Evolutionary conservation across 805 yeast genomes (phyloP), one percentile per base, ranked within the genome.

Genomic region (Zygotorulaspora chibaensis): DNA sequence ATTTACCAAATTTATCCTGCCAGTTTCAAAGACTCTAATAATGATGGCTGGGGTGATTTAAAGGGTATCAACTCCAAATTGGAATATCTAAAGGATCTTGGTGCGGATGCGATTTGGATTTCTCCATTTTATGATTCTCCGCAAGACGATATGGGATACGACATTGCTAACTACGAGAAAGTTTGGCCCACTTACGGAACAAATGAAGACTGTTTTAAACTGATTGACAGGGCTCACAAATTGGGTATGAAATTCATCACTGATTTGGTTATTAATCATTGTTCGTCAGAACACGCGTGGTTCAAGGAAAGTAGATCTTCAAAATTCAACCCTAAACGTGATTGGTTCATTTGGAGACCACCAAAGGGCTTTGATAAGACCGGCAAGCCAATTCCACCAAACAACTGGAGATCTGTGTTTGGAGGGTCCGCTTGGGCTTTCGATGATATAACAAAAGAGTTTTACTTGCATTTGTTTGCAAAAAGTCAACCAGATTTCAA

Each of bases 1-100:
- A 69, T 79, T 13, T 79, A 79, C 60, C 84, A 78, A 60, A 73
- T 78, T 51, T 79, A 80, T 73, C 83, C 83, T 9, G 81, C 83
- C 27, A 74, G 80, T 28, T 78, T 70, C 66, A 75, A 77, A 53
- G 84, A 78, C 62, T 71, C 79, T 35, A 75, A 79, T 53, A 76
- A 75, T 27, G 83, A 78, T 58, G 84, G 84, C 35, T 57, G 75
- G 44, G 83, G 84, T 28, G 83, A 79, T 59, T 59, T 79, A 43
- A 74, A 70, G 18, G 84, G 83, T 15, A 74, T 79, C 47, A 66
- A 74, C 48, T 68, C 75, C 15, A 71, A 72, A 26, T 63, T 79
- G 51, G 81, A 76, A 60, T 76, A 79, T 59, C 57, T 79, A 59
- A 71, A 74, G 56, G 61, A 59, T 18, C 62, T 78, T 27, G 81